Conservation (phyloP, 331 rosid species). For the Arachis monticola region DNA sequence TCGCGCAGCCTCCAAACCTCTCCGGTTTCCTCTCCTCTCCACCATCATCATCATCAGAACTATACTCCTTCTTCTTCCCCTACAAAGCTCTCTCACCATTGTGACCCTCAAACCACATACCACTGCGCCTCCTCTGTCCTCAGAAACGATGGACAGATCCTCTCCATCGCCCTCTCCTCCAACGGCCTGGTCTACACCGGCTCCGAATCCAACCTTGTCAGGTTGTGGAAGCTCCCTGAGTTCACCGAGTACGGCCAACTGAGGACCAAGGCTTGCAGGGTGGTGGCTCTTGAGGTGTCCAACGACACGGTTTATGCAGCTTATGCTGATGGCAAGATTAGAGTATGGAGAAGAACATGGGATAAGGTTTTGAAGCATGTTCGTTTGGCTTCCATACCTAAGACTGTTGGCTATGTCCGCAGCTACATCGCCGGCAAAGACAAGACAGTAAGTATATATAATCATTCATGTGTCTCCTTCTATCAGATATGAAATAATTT, state of each 20-base stretch:
- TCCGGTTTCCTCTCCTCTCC: constrained; percentile 68
- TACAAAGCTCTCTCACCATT: constrained; percentile 48
- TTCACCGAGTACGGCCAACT: constrained; percentile 83
- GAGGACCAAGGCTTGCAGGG: constrained; percentile 72
- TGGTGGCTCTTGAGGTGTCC: constrained; percentile 68
- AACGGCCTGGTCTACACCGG: constrained; percentile 79
- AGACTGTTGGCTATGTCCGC: constrained; percentile 66
- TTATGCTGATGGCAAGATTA: constrained; percentile 82
- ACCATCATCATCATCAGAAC: constrained; percentile 28
- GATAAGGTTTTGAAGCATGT: constrained; percentile 76
- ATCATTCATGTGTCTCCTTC: too few species aligned
- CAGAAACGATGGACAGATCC: constrained; percentile 83
- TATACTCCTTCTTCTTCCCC: constrained; percentile 8
- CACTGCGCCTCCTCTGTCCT: constrained; percentile 86
- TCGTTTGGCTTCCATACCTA: constrained; percentile 75
- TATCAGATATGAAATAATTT: not conserved
- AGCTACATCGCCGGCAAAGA: constrained; percentile 79
- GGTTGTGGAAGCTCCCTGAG: constrained; percentile 92
- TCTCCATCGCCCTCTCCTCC: constrained; percentile 65
- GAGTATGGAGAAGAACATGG: constrained; percentile 78
- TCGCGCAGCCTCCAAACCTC: constrained; percentile 71
- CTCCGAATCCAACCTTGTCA: constrained; percentile 61
- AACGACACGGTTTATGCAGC: constrained; percentile 92
- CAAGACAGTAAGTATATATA: constrained; percentile 59
- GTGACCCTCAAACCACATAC: constrained; percentile 53